Percentiles rank a stretch among this genome's conserved stretches.
Conservation (phyloP, 1,139 yeast species). For the Pichia sp. region DNA sequence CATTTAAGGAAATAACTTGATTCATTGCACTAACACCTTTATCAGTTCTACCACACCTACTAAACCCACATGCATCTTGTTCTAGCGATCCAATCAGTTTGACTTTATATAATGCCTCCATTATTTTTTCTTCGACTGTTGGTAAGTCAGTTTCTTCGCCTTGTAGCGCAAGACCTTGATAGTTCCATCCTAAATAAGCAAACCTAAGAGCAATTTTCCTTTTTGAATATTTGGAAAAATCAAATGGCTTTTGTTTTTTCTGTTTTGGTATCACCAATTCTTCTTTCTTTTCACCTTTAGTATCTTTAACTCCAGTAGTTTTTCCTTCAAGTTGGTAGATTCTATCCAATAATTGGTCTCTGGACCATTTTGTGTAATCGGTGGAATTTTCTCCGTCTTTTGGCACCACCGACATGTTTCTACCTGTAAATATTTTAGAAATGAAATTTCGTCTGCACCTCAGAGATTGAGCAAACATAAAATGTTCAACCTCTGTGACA, state of each 20-base stretch:
- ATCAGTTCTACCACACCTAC: constrained; percentile 95
- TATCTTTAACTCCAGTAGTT: neutral
- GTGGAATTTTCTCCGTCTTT: neutral
- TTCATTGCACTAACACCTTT: constrained; percentile 96
- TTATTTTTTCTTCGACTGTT: constrained; percentile 75
- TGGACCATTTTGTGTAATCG: constrained; percentile 32
- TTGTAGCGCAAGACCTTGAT: constrained; percentile 85
- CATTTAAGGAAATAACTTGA: constrained; percentile 77
- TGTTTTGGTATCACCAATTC: constrained; percentile 1
- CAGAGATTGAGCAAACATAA: neutral
- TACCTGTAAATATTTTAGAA: neutral
- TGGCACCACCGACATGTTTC: neutral
- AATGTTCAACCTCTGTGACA: neutral
- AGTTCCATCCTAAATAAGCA: constrained; percentile 90
- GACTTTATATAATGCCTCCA: constrained; percentile 64
- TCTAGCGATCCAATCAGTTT: constrained; percentile 55
- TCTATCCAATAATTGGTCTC: constrained; percentile 33
- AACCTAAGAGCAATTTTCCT: constrained; percentile 74
- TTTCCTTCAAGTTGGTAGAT: constrained; percentile 38
- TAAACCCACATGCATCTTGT: constrained; percentile 61
- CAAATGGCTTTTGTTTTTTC: constrained; percentile 45
- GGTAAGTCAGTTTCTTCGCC: constrained; percentile 69
- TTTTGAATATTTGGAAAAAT: constrained; percentile 58
- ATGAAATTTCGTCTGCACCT: neutral
- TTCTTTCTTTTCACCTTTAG: constrained; percentile 9